Conservation (phyloP, 495 filamentous ascomycete genomes). For the Penicillium macrosclerotiorum region DNA sequence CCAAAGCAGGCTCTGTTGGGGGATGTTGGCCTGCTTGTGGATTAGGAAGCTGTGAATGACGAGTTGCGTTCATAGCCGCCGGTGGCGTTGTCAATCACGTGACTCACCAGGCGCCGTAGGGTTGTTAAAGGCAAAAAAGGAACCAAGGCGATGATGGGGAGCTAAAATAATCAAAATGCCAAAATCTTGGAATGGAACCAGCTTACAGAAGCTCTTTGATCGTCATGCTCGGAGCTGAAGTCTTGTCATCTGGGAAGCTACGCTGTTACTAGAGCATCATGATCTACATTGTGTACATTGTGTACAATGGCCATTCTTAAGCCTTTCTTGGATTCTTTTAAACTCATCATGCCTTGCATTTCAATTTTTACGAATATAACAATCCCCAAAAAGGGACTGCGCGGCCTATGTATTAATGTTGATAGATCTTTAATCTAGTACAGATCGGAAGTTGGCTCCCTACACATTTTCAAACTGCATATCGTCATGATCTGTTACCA, state of each 20-base stretch:
- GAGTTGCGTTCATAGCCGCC: conserved; percentile 11
- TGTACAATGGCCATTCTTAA: no score
- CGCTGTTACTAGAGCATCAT: no score
- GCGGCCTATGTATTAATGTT: conserved; percentile 3
- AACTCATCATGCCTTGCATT: no score
- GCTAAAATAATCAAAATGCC: no score
- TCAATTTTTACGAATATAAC: no score
- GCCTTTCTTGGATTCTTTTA: no score
- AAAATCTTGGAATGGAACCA: no score
- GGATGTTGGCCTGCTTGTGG: not conserved
- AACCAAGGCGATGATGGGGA: no score
- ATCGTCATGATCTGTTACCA: conserved; percentile 63
- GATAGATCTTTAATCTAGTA: conserved; percentile 5
- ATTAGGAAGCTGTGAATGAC: conserved; percentile 6
- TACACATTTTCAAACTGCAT: conserved; percentile 73
- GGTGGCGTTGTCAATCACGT: conserved; percentile 19
- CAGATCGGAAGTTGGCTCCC: not conserved
- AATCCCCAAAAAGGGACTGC: no score
- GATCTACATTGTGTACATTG: no score
- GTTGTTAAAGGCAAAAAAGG: not conserved
- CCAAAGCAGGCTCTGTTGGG: not conserved
- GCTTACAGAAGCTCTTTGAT: not conserved
- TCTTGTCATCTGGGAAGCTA: not conserved
- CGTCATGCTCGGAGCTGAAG: not conserved
- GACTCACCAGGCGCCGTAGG: not conserved